phyloP scores from a whole-genome alignment of 768 basidiomycete genomes.

The Lactarius psammicola region DNA sequence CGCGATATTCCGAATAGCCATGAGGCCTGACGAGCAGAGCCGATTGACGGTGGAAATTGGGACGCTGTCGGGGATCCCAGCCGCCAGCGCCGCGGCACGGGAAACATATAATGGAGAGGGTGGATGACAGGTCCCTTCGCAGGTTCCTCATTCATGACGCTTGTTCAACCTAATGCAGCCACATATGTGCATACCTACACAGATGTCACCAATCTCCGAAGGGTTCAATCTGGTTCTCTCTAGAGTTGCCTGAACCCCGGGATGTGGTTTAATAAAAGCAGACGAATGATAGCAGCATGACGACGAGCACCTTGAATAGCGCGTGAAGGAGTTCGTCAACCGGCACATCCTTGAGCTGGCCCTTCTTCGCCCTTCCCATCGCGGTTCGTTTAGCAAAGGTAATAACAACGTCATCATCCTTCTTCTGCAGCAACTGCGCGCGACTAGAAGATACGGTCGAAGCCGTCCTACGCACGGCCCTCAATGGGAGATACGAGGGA shows the following conservation, averaged over 20 bases:
- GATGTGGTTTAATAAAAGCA: neutral
- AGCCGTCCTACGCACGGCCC: constrained; percentile 8
- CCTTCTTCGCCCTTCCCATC: constrained; percentile 83
- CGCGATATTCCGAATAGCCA: constrained; percentile 89
- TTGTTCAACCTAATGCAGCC: neutral
- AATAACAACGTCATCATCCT: constrained; percentile 73
- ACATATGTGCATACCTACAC: constrained; percentile 56
- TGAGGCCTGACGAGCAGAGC: constrained; percentile 86
- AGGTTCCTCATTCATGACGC: neutral
- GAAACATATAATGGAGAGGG: constrained; percentile 82
- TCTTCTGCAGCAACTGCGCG: constrained; percentile 60
- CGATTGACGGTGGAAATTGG: constrained; percentile 92
- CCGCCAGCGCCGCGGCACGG: constrained; percentile 81
- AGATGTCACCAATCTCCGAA: constrained; percentile 74
- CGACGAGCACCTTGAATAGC: constrained; percentile 70
- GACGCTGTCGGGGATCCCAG: constrained; percentile 83
- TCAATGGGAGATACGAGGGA: constrained; percentile 3
- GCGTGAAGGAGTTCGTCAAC: constrained; percentile 86
- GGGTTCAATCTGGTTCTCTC: constrained; percentile 68
- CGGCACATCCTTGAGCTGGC: constrained; percentile 83
- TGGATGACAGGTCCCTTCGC: constrained; percentile 75
- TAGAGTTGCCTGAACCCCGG: constrained; percentile 55
- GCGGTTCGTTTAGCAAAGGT: constrained; percentile 86
- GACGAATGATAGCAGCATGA: neutral
- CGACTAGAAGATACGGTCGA: constrained; percentile 43